Conservation (phyloP, 257 asterid species). For the Nicotiana tomentosiformis region DNA sequence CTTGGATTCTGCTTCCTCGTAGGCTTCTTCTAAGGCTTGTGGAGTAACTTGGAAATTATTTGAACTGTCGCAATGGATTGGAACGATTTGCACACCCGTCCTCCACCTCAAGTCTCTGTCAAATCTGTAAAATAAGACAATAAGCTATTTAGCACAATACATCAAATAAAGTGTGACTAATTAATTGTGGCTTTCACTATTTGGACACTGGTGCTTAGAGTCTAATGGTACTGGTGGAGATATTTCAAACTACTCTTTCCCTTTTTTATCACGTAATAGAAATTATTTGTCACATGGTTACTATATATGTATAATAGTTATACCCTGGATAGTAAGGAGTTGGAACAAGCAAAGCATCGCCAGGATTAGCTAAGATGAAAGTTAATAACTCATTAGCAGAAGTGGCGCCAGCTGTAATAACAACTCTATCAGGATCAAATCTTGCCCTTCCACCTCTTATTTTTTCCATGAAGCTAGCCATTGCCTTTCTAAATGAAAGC, state of each 20-base stretch:
- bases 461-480: conserved; percentile 86
- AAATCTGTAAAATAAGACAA: conserved; percentile 19
- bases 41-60: conserved; percentile 29
- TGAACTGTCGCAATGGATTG: conserved; percentile 38
- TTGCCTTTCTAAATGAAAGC: conserved; percentile 69
- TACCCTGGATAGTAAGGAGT: conserved; percentile 98
- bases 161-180: no score
- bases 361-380: conserved; percentile 74
- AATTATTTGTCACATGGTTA: not conserved
- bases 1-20: conserved; percentile 26
- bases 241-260: not conserved
- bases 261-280: not conserved
- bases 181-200: no score
- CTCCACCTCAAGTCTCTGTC: conserved; percentile 50
- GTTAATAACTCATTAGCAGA: conserved; percentile 80
- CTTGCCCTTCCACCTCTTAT: conserved; percentile 70
- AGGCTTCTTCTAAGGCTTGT: conserved; percentile 35
- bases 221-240: no score
- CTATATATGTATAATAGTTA: not conserved
- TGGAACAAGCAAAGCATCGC: conserved; percentile 80
- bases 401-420: conserved; percentile 86
- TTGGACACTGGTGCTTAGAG: no score
- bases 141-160: no score
- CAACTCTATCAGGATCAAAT: conserved; percentile 66
- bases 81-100: conserved; percentile 37